phyloP scores from a whole-genome alignment of 1,139 yeast genomes.

The Wickerhamiella infanticola region DNA sequence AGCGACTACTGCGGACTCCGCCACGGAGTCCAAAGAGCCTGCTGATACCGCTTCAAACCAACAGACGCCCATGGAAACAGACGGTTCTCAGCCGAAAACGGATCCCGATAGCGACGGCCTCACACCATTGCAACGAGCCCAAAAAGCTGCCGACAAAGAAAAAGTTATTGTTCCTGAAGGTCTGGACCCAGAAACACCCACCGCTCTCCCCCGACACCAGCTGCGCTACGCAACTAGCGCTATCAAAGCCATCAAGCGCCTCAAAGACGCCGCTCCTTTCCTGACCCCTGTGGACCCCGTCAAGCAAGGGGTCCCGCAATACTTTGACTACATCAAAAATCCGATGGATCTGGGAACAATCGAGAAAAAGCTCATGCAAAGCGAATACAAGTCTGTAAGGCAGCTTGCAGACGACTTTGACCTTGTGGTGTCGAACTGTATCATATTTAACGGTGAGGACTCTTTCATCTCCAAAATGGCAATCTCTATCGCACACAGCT shows the following conservation, averaged over 20 bases:
- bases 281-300: slow-evolving; percentile 78
- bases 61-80: background rate
- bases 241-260: slow-evolving; percentile 56
- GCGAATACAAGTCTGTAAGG: slow-evolving; percentile 56
- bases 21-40: background rate
- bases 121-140: slow-evolving; percentile 13
- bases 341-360: slow-evolving; percentile 95
- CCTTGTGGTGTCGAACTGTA: slow-evolving; percentile 70
- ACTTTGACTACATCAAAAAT: slow-evolving; percentile 62
- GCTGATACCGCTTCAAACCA: background rate
- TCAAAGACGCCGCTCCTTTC: slow-evolving; percentile 88
- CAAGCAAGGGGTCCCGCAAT: slow-evolving; percentile 79
- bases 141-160: slow-evolving; percentile 12
- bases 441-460: slow-evolving; percentile 68
- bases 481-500: slow-evolving; percentile 72
- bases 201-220: slow-evolving; percentile 67
- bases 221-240: slow-evolving; percentile 37
- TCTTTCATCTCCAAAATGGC: slow-evolving; percentile 86
- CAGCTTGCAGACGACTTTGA: slow-evolving; percentile 69
- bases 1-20: background rate
- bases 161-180: slow-evolving; percentile 14
- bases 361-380: slow-evolving; percentile 55
- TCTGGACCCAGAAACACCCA: slow-evolving; percentile 17
- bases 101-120: slow-evolving; percentile 3
- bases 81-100: background rate